These are phyloP conservation scores for Lentinula raphanica DNA, from an alignment of 768 basidiomycete species.

Conservation along the genomic window DNA sequence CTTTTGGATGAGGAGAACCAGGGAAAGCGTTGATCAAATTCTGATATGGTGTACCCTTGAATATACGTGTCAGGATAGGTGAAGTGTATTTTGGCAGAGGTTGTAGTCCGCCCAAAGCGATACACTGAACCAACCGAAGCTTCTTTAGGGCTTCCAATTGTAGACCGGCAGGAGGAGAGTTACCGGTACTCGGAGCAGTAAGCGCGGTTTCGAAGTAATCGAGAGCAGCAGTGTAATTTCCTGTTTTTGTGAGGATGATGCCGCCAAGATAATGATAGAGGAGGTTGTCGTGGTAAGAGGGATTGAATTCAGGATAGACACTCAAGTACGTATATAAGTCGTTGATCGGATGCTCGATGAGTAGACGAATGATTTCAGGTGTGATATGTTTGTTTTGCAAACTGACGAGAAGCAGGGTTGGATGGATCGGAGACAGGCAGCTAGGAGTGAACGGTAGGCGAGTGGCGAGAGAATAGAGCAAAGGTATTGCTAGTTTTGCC, in stretches of 20 bases:
- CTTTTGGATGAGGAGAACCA: slow-evolving; percentile 34
- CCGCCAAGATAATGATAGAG: slow-evolving; percentile 84
- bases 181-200: slow-evolving; percentile 41
- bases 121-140: slow-evolving; percentile 70
- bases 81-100: slow-evolving; percentile 73
- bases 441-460: slow-evolving; percentile 56
- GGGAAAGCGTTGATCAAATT: slow-evolving; percentile 66
- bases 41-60: slow-evolving; percentile 66
- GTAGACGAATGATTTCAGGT: not conserved
- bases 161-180: slow-evolving; percentile 45
- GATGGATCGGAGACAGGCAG: slow-evolving; percentile 67
- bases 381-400: not conserved
- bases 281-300: slow-evolving; percentile 75
- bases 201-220: slow-evolving; percentile 80
- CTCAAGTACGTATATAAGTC: slow-evolving; percentile 42
- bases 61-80: slow-evolving; percentile 45
- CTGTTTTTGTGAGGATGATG: slow-evolving; percentile 38
- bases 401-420: slow-evolving; percentile 42
- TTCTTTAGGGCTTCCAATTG: slow-evolving; percentile 90
- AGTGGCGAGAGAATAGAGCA: slow-evolving; percentile 53
- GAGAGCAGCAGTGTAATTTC: slow-evolving; percentile 36
- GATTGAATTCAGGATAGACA: slow-evolving; percentile 42
- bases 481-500: slow-evolving; percentile 44
- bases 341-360: slow-evolving; percentile 35
- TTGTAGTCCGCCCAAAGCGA: slow-evolving; percentile 50